Evolutionary conservation across 2,329 filamentous ascomycete genomes (phyloP).

Genomic region (Colletotrichum sojae): DNA sequence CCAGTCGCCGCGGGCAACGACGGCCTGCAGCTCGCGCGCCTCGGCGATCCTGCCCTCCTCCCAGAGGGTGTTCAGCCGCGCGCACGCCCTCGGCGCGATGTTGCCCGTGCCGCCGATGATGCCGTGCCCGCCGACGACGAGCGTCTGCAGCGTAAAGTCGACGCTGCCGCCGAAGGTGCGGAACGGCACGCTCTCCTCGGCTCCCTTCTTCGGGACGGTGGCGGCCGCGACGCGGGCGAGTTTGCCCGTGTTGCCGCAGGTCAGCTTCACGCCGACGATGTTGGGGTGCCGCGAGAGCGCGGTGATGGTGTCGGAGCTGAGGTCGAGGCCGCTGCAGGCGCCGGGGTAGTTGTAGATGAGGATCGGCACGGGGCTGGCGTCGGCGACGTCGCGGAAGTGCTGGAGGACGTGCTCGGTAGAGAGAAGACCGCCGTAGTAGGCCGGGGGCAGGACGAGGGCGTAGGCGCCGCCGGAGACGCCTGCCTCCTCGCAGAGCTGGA

Average conservation of each 20-base stretch:
- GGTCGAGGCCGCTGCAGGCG: conserved; percentile 77
- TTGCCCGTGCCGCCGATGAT: conserved; percentile 82
- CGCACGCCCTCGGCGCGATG: conserved; percentile 75
- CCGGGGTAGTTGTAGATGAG: conserved; percentile 80
- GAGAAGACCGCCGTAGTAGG: conserved; percentile 73
- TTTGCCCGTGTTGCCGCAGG: conserved; percentile 77
- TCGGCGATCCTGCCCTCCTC: conserved; percentile 69
- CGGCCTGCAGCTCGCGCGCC: conserved; percentile 73
- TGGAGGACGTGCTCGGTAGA: conserved; percentile 63
- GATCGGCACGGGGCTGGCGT: conserved; percentile 66
- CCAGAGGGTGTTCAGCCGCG: conserved; percentile 73
- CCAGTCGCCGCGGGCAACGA: conserved; percentile 79
- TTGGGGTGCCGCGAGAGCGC: conserved; percentile 66
- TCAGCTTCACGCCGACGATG: conserved; percentile 77
- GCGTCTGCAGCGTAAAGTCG: conserved; percentile 80
- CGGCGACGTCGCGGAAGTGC: conserved; percentile 72
- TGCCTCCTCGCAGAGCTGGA: conserved; percentile 72
- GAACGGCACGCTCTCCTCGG: conserved; percentile 58
- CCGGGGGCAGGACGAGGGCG: conserved; percentile 72
- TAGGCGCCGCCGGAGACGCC: conserved; percentile 73
- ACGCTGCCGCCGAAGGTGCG: conserved; percentile 80
- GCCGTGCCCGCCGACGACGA: conserved; percentile 79
- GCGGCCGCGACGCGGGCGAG: conserved; percentile 65
- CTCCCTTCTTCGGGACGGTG: conserved; percentile 31
- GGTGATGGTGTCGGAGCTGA: conserved; percentile 75